Evolutionary conservation across 2,329 filamentous ascomycete genomes (phyloP), one percentile per base, ranked within the genome.

Genomic region (Talaromyces sp.): DNA sequence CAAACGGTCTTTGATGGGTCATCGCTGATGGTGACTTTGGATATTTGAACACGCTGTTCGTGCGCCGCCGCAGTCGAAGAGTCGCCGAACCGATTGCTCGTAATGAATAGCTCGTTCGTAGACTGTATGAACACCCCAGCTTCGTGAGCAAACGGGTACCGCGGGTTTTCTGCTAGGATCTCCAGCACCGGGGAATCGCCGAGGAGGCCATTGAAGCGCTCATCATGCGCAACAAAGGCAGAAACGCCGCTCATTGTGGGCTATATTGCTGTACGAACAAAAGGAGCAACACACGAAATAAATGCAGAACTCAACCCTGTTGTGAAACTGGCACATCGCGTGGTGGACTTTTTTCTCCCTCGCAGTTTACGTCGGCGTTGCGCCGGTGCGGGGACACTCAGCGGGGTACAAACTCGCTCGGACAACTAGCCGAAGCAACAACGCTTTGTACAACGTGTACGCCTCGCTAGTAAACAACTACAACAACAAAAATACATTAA

Each of bases 61-160:
- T 64, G 62, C n/a, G 55, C 62, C 56, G 58, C 63, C 17, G 31
- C 41, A 56, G 38, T 21, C 21, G 19, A 29, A 4, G 24, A 41
- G 54, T 56, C 35, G 13, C 46, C 19, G 59, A 62, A 68, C 55
- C 66, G 70, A 56, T 77, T 78, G 64, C 73, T 75, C 2, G 75
- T 78, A 59, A 78, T 70, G 65, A 71, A 78, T 10, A 78, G 63
- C 2, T 66, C 65, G 50, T 73, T 69, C 3, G 65, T 70, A 4
- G 63, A 56, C 2, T 69, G 65, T 9, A 76, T 68, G 65, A 70
- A 78, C 43, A 77, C 65, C 21, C 75, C 67, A 0, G 80, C 81
- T 67, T 83, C 81, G 62, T 83, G 81, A 1, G 80, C 80, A 56
- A 82, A 82, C 0, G 79, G 76, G 46, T 80, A 77, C 3, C 68